phyloP scores from a whole-genome alignment of 306 rosid genomes.

The Morella rubra region DNA sequence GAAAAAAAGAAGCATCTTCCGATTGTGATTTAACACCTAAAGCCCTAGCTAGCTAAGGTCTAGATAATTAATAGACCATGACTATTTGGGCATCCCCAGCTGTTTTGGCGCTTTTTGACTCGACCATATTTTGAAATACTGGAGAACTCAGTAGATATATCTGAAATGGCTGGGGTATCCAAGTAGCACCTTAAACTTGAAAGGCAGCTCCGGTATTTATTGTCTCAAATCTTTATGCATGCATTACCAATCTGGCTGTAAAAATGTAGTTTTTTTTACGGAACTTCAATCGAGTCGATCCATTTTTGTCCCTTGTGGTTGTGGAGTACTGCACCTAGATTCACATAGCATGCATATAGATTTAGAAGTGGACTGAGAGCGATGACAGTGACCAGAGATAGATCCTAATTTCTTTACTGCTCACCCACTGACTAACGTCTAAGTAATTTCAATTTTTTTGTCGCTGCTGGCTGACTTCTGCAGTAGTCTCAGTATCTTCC shows the following conservation, averaged over 20 bases:
- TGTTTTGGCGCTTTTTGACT: too few species aligned
- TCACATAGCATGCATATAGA: background rate
- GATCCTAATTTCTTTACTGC: background rate
- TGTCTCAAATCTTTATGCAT: background rate
- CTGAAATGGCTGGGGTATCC: too few species aligned
- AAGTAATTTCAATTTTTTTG: background rate
- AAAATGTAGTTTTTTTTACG: background rate
- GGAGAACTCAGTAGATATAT: too few species aligned
- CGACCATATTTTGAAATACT: too few species aligned
- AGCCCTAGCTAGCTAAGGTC: too few species aligned
- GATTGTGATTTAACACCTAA: too few species aligned
- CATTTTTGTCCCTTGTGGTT: background rate
- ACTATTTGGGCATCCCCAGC: too few species aligned
- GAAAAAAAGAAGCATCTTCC: too few species aligned
- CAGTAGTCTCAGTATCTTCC: background rate
- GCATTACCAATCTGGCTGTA: background rate
- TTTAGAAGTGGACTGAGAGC: background rate
- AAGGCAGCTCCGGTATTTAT: background rate
- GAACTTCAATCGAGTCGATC: background rate
- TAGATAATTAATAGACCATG: too few species aligned
- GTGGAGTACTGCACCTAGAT: background rate
- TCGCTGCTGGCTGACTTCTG: background rate
- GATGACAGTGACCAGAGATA: constrained; percentile 22
- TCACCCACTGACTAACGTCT: background rate
- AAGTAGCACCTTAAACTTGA: too few species aligned